Percentiles rank a stretch among this genome's conserved stretches.
These are phyloP conservation scores for Beauveria scarabaeidicola DNA, from an alignment of 2,329 filamentous ascomycete species.

Conservation along the genomic window DNA sequence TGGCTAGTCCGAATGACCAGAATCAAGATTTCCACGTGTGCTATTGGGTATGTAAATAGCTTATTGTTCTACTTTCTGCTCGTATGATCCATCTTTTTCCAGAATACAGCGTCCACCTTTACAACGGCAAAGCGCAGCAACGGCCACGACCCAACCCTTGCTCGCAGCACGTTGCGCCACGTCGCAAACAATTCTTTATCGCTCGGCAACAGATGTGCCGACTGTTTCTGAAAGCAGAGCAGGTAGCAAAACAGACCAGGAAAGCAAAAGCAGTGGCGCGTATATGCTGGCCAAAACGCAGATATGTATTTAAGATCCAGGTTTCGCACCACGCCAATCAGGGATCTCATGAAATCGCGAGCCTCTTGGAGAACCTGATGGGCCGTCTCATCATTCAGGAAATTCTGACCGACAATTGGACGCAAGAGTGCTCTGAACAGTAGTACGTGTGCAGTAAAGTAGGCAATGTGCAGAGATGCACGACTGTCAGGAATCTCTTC, in stretches of 20 bases:
- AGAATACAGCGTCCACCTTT: conserved; percentile 18
- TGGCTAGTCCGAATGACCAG: no score
- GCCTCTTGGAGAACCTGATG: conserved; percentile 13
- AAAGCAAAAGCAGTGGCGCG: conserved; percentile 15
- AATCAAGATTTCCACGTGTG: fast-evolving
- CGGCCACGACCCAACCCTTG: conserved; percentile 16
- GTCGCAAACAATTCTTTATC: conserved; percentile 14
- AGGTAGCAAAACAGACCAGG: conserved; percentile 16
- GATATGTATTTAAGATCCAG: conserved; percentile 14
- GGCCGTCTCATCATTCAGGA: not conserved
- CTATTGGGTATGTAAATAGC: no score
- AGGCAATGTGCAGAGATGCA: conserved; percentile 13
- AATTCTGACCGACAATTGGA: conserved; percentile 7
- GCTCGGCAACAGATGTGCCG: conserved; percentile 5
- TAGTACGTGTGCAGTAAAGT: conserved; percentile 13
- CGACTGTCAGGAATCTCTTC: conserved; percentile 11
- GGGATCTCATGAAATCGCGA: conserved; percentile 13
- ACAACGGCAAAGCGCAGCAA: conserved; percentile 16
- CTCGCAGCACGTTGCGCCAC: conserved; percentile 15
- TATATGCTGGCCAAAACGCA: conserved; percentile 17
- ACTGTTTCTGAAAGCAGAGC: conserved; percentile 12
- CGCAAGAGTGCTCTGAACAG: conserved; percentile 13
- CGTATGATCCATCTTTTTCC: conserved; percentile 14
- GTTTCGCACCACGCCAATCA: conserved; percentile 14
- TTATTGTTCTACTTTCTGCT: not conserved